Percentiles rank a stretch among this genome's conserved stretches.
Conservation (phyloP, 1,284 basidiomycete species). For the Leccinum pachyderme region DNA sequence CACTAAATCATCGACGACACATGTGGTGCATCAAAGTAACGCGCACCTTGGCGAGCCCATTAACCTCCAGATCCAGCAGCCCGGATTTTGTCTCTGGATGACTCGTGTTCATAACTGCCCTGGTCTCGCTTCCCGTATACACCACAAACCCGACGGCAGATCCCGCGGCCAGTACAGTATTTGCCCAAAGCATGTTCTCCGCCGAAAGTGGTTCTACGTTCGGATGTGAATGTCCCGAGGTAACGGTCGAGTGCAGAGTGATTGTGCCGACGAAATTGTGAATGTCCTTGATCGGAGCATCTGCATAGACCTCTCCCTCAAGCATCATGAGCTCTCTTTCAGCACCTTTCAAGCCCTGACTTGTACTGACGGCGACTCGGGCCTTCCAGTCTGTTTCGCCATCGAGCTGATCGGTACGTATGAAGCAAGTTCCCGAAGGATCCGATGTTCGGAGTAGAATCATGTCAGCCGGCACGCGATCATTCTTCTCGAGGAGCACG, state of each 20-base stretch:
- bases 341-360: slow-evolving; percentile 24
- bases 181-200: slow-evolving; percentile 96
- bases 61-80: slow-evolving; percentile 91
- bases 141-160: slow-evolving; percentile 90
- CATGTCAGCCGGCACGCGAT: slow-evolving; percentile 94
- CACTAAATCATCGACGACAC: not conserved
- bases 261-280: slow-evolving; percentile 95
- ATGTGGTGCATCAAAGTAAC: slow-evolving; percentile 4
- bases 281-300: slow-evolving; percentile 95
- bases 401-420: slow-evolving; percentile 96
- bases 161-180: slow-evolving; percentile 96
- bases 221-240: slow-evolving; percentile 45
- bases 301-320: slow-evolving; percentile 88
- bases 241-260: slow-evolving; percentile 61
- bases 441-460: slow-evolving; percentile 88
- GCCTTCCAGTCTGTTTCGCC: slow-evolving; percentile 99
- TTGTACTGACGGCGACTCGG: slow-evolving; percentile 69
- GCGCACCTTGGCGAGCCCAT: slow-evolving; percentile 87
- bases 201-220: slow-evolving; percentile 81
- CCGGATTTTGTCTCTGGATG: slow-evolving; percentile 96
- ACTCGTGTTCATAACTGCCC: slow-evolving; percentile 99
- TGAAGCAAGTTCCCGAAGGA: slow-evolving; percentile 90
- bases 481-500: slow-evolving; percentile 93
- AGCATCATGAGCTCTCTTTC: slow-evolving; percentile 67
- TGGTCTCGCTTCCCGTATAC: slow-evolving; percentile 93